Base-by-base conservation (phyloP, 805 yeast genomes). In the Priceomyces castillae region DNA sequence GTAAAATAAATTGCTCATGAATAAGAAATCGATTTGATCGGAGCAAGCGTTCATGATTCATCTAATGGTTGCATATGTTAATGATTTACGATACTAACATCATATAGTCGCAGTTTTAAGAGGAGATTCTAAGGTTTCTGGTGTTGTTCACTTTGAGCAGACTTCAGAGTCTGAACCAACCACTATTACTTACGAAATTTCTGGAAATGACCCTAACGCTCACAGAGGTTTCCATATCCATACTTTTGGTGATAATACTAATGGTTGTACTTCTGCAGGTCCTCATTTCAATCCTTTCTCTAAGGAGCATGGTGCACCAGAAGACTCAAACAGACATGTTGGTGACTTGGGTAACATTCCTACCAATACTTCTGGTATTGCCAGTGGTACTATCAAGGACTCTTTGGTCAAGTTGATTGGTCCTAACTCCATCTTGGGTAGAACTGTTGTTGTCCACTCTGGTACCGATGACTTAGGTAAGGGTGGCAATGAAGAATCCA, bases 261-360 rank as follows among this genome's bases (percentile, higher is more conserved):
- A 94, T 69, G 99, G 99, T 54, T 94, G 99, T 76, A 92, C 96
- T 48, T 87, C 96, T 54, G 97, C 97, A 43, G 97, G 97, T 63
- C 96, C 97, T 47, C 97, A 90, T 75, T 90, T 89, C 81, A 71
- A 90, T 80, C 97, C 97, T 55, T 85, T 84, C 65, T 77, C 80
- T 49, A 85, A 86, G 77, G 80, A 80, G 54, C 97, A 90, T 67
- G 97, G 97, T 75, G 90, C 90, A 44, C 96, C 96, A 70, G 80
- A 80, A 58, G 95, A 85, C 57, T 82, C 77, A 52, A 69, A 58
- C 48, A 81, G 92, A 74, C 96, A 88, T 74, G 94, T 84, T 60
- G 99, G 99, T 71, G 99, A 94, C 69, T 76, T 94, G 69, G 99
- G 99, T 69, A 94, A 94, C 81, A 74, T 94, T 66, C 64, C 83